A percentile compares a stretch with the other conserved stretches of the same genome.
Evolutionary conservation across 2,329 filamentous ascomycete species (phyloP).

Genomic region (Trichoderma atrobrunneum): DNA sequence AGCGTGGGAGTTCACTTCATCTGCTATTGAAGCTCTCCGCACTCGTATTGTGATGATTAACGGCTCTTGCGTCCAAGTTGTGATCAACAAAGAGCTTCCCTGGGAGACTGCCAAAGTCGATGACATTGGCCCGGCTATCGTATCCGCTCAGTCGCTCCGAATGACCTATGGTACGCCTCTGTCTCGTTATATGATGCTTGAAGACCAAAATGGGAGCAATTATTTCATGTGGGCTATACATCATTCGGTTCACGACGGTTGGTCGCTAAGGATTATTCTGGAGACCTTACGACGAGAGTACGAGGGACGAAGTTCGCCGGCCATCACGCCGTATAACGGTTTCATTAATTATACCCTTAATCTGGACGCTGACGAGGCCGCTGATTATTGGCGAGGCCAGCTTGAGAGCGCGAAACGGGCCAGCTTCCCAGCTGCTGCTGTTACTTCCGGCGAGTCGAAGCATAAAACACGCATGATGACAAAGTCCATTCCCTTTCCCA

Average conservation of each 20-base stretch:
- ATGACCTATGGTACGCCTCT: constrained; percentile 17
- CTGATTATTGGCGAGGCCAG: constrained; percentile 20
- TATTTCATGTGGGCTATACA: constrained; percentile 29
- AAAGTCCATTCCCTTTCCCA: constrained; percentile 7
- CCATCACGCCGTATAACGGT: neutral
- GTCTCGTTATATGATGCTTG: neutral
- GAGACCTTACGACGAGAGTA: constrained; percentile 20
- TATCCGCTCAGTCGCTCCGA: neutral
- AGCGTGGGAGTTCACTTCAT: constrained; percentile 26
- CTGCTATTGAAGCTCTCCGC: constrained; percentile 2
- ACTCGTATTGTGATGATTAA: constrained; percentile 18
- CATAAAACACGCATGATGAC: constrained; percentile 11
- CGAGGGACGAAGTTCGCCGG: neutral
- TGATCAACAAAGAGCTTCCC: constrained; percentile 19
- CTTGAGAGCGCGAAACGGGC: constrained; percentile 16
- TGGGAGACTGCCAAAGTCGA: neutral
- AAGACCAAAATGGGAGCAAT: neutral
- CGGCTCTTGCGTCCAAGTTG: constrained; percentile 16
- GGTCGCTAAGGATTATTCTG: constrained; percentile 24
- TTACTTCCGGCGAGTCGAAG: neutral
- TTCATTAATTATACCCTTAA: constrained; percentile 13
- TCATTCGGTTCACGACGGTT: constrained; percentile 32
- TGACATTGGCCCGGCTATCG: neutral
- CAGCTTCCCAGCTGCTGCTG: constrained; percentile 16
- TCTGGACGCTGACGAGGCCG: constrained; percentile 11